A percentile compares a stretch with the other conserved stretches of the same genome.
phyloP scores from a whole-genome alignment of 176 grass and related monocot genomes.

The Oryza rufipogon region DNA sequence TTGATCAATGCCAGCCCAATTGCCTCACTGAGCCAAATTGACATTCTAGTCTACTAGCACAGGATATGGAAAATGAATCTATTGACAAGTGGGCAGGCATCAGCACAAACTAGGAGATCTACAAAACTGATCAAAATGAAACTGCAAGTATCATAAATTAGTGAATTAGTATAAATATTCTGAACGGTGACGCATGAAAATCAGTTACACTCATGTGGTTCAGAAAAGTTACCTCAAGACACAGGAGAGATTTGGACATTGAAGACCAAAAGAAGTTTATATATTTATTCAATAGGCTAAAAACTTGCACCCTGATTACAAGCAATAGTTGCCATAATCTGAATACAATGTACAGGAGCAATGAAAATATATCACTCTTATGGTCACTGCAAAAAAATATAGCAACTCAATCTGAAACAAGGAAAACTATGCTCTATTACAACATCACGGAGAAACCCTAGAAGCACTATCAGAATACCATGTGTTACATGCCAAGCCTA shows the following conservation, averaged over 20 bases:
- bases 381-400: slow-evolving; percentile 36
- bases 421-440: slow-evolving; percentile 39
- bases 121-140: background rate
- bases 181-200: background rate
- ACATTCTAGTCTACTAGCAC: background rate
- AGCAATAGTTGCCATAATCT: slow-evolving; percentile 19
- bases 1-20: background rate
- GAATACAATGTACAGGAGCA: slow-evolving; percentile 50
- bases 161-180: background rate
- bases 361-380: slow-evolving; percentile 31
- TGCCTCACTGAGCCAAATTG: background rate
- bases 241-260: background rate
- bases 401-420: slow-evolving; percentile 21
- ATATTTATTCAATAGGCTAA: slow-evolving; percentile 26
- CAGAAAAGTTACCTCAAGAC: slow-evolving; percentile 17
- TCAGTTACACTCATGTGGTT: background rate
- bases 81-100: background rate
- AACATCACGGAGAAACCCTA: slow-evolving; percentile 36
- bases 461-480: slow-evolving; percentile 17
- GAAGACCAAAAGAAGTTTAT: background rate
- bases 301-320: slow-evolving; percentile 24
- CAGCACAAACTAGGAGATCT: background rate
- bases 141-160: background rate
- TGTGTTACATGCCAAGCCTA: slow-evolving; percentile 11
- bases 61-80: background rate